Evolutionary conservation across 345 rosid genomes (phyloP), one percentile per base, ranked within the genome.

Genomic region (Gossypium raimondii): DNA sequence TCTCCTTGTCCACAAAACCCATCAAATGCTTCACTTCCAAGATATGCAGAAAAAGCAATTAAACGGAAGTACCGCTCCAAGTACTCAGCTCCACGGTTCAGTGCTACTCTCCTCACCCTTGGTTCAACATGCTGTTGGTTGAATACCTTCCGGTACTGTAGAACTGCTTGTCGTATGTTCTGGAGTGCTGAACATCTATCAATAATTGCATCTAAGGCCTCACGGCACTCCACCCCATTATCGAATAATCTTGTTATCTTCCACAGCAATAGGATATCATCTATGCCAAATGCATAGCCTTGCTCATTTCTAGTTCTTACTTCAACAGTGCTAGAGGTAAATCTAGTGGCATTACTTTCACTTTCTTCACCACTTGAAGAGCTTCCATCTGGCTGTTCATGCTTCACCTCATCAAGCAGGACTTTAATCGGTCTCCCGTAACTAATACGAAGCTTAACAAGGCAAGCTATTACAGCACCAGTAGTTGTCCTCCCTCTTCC

Each of bases 401-500:
- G 90, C 65, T 45, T 79, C 81, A 85, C 65, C 75, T 89, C 86
- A 70, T 86, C 93, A 75, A 66, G 73, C 52, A 91, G 82, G 79
- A 93, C 84, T 85, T 82, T 87, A 75, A 95, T 82, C 58, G 98
- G 99, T 79, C 94, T 90, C 65, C 98, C 98, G 76, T 84, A 80
- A 79, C 87, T 91, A 12, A 95, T 87, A 62, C 97, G 87, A 74
- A 90, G 98, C 83, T 93, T 90, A 73, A 95, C 84, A 81, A 95
- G 97, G 83, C 99, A 95, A 47, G 99, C 99, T 81, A 95, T 95
- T 62, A 93, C 99, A 73, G 99, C 91, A 71, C 99, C 99, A 65
- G 98, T 91, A 22, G 99, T 95, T 16, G 99, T 95, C 85, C 99
- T 93, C 80, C 99, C 99, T 84, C 90, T 93, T 75, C 99, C 99